Base-by-base conservation (phyloP, 2,329 filamentous ascomycete genomes). In the Penicillium expansum region DNA sequence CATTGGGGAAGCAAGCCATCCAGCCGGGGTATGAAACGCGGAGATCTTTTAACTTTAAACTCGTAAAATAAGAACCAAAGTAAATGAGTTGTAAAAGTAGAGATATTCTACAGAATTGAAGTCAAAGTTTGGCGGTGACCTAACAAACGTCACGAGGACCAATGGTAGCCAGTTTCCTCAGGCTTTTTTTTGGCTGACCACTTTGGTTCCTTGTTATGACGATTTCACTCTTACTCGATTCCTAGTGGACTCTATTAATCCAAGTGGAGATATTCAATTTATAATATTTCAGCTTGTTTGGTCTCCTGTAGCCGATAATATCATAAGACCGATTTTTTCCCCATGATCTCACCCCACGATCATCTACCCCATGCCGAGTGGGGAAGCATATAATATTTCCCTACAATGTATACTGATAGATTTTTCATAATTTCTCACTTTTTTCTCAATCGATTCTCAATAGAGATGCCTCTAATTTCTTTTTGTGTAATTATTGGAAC, bases 1-100 rank as follows among this genome's bases (percentile, higher is more conserved):
- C 61, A 64, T 67, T 53, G 61, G 60, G 18, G 16, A 52, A 58
- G 55, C 58, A 56, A 65, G 64, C 67, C 62, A 69, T 69, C 50
- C 67, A 61, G 61, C 56, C 59, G 61, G 37, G 62, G 37, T 50
- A 14, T 33, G 7, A 43, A 37, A 43, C 35, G 32, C 29, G 10
- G 20, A 35, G 20, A 7, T 33, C 16, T 39, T 35, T 10, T 43
- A 42, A 24, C 7, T 24, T n/a, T 27, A 18, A 50, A 20, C 27
- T 41, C 14, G 27, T 32, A 48, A 22, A 11, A 42, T 52, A 33
- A 51, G 32, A 45, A 50, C 7, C 6, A 13, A 16, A 16, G 16
- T 20, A 35, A 41, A 16, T 30, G 39, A 33, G 48, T 39, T 45
- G 41, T 32, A 48, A 32, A 32, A 50, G 32, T 22, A 18, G 30